A percentile compares a stretch with the other conserved stretches of the same genome.
Conservation (phyloP, 1,284 basidiomycete genomes). For the Rhodotorula sp. region DNA sequence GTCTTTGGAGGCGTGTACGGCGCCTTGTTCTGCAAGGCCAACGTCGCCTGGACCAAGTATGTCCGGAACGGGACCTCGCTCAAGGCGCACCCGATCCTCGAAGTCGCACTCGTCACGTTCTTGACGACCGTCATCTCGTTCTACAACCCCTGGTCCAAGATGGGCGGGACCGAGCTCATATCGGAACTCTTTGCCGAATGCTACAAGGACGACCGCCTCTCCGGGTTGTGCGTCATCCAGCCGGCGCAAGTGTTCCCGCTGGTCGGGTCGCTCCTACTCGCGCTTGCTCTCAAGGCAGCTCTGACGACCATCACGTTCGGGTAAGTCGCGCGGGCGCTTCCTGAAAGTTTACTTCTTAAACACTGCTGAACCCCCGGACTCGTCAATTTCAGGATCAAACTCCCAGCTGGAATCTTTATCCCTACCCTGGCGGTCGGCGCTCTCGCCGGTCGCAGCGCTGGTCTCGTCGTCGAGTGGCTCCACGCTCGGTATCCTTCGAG, state of each 20-base stretch:
- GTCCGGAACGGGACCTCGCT: constrained; percentile 82
- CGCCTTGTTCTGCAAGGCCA: constrained; percentile 83
- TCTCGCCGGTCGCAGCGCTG: constrained; percentile 84
- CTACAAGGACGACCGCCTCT: constrained; percentile 46
- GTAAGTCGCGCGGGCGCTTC: background rate
- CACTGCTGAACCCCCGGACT: background rate
- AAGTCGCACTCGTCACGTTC: constrained; percentile 72
- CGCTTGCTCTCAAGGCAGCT: constrained; percentile 68
- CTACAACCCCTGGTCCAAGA: constrained; percentile 83
- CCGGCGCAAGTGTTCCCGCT: constrained; percentile 65
- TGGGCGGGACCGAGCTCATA: constrained; percentile 93
- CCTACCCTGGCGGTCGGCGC: constrained; percentile 94
- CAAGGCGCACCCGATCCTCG: constrained; percentile 71
- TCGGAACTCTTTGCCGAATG: constrained; percentile 73
- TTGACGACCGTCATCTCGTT: constrained; percentile 76
- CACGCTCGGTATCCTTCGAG: constrained; percentile 66
- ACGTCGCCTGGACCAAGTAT: constrained; percentile 80
- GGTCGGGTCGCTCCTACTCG: constrained; percentile 64
- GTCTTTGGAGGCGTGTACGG: constrained; percentile 90
- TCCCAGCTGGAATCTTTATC: constrained; percentile 44
- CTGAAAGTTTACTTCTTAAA: background rate
- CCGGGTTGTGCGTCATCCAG: constrained; percentile 68
- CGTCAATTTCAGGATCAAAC: constrained; percentile 5
- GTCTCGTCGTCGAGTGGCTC: constrained; percentile 75
- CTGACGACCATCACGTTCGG: constrained; percentile 92